Evolutionary conservation across 306 rosid species (phyloP), one percentile per base, ranked within the genome.

Genomic region (Glycine soja): DNA sequence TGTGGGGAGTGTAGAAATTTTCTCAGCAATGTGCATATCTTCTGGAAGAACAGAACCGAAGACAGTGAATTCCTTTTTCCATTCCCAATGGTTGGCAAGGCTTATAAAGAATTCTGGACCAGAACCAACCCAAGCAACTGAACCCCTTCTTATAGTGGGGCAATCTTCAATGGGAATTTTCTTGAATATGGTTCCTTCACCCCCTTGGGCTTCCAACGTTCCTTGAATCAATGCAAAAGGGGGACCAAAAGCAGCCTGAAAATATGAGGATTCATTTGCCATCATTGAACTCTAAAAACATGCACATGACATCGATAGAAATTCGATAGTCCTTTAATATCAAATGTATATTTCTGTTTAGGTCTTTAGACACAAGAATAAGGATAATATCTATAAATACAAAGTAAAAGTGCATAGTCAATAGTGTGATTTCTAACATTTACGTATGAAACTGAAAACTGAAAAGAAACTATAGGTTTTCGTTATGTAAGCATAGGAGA

Each of bases 191-290:
- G 43, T 46, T 48, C 53, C 97, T 38, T 88, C 30, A 24, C 2
- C 2, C 1, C 30, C 30, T 81, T 85, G 85, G 62, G 84, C 86
- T 84, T 90, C 90, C 18, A 87, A 75, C 11, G 88, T 88, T 74
- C 94, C 94, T 82, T 90, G 92, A 79, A 92, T 67, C 87, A 88
- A 81, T 54, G 89, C 91, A 86, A 78, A 92, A 13, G 92, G 94
- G 10, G 92, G 97, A 7, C 94, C 97, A 10, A 82, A 86, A 48
- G 90, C 79, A 81, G 87, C 86, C 94, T 90, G 77, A 9, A 52
- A 52, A 50, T 40, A 68, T 46, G 58, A 76, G 61, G 7, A 66
- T 79, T 75, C 67, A 57, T 38, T 48, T 48, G 53, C 4, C 68
- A 75, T 6, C 67, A 11, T 4, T 57, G 12, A 57, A 18, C 64